These are phyloP conservation scores for Termitomyces sp. DNA, from an alignment of 768 basidiomycete genomes.

Conservation along the genomic window DNA sequence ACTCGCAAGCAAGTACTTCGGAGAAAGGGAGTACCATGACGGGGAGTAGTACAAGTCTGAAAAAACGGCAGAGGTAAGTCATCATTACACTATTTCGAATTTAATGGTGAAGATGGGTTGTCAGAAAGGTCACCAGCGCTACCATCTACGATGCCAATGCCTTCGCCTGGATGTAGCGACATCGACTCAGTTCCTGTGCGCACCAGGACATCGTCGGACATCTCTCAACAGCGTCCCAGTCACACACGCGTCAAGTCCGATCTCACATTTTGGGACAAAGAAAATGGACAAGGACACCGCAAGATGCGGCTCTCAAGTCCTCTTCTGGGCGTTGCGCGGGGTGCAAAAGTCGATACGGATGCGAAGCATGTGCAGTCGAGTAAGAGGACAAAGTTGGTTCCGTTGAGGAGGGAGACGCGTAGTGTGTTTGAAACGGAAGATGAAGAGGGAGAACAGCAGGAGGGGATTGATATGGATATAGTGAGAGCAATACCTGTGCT, in stretches of 20 bases:
- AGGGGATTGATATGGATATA: constrained; percentile 7
- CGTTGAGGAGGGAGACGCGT: constrained; percentile 8
- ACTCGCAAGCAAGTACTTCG: background rate
- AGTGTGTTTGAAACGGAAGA: background rate
- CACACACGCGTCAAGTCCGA: background rate
- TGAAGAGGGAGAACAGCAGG: background rate
- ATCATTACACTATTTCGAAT: background rate
- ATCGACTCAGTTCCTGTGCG: background rate
- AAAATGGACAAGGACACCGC: background rate
- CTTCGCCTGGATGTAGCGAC: background rate
- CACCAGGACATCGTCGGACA: background rate
- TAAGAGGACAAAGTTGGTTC: background rate
- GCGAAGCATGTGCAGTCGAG: constrained; percentile 1
- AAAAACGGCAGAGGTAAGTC: constrained; percentile 2
- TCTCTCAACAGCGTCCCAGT: background rate
- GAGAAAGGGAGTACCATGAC: background rate
- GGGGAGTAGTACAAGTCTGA: background rate
- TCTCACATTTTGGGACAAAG: no score
- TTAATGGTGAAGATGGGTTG: background rate
- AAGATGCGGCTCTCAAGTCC: background rate
- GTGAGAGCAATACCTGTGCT: constrained; percentile 3
- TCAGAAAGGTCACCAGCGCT: constrained; percentile 9
- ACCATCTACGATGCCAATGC: background rate
- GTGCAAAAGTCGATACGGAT: background rate
- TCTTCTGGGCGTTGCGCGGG: background rate